Conservation (phyloP, 306 rosid species). For the Inga leiocalycina region DNA sequence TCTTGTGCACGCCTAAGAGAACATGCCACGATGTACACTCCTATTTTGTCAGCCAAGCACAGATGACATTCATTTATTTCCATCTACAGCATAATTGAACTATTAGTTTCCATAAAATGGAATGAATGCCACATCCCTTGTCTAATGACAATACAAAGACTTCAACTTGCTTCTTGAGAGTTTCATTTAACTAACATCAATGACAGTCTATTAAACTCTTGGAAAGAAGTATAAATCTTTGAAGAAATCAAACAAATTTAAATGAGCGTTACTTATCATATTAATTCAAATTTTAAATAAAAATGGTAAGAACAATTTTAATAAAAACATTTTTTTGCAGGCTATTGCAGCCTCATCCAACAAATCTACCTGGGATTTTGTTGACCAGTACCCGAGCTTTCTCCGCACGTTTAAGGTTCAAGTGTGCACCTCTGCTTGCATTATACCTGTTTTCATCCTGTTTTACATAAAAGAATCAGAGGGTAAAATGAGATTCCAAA, state of each 20-base stretch:
- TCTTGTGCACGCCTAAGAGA: constrained; percentile 15
- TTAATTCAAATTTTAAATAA: background rate
- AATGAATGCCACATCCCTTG: constrained; percentile 1
- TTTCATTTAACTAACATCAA: constrained; percentile 4
- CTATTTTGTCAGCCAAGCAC: constrained; percentile 3
- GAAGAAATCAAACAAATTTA: background rate
- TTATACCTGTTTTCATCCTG: constrained; percentile 99
- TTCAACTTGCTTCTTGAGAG: constrained; percentile 10
- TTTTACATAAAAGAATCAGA: constrained; percentile 37
- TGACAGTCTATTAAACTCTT: constrained; percentile 1
- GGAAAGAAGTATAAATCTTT: constrained; percentile 13
- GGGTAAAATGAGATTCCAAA: constrained; percentile 14
- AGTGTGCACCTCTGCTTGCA: constrained; percentile 99
- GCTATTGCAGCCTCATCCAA: constrained; percentile 23
- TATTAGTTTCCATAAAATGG: background rate
- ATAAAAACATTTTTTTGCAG: background rate
- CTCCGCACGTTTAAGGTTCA: constrained; percentile 98
- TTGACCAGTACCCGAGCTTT: constrained; percentile 94
- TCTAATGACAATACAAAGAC: background rate
- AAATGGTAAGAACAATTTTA: background rate
- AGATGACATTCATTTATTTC: background rate
- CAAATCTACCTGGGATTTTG: constrained; percentile 82
- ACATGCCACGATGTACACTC: background rate
- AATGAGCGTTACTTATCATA: constrained; percentile 7
- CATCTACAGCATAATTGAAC: constrained; percentile 2